These are phyloP conservation scores for Neurospora sp. DNA, from an alignment of 495 filamentous ascomycete genomes.

Conservation along the genomic window DNA sequence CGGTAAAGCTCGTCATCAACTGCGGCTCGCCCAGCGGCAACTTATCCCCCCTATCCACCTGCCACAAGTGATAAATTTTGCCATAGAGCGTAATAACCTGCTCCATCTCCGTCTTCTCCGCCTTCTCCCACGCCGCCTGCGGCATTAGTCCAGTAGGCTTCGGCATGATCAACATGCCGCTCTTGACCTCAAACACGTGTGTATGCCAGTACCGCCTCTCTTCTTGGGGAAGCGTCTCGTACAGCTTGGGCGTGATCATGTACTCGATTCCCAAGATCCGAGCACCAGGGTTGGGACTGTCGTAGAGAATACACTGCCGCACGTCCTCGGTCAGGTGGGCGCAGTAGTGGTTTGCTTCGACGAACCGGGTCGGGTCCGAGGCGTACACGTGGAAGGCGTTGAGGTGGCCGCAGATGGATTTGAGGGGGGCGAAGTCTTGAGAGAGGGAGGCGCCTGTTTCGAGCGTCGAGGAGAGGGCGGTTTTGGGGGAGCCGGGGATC, in stretches of 20 bases:
- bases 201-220: slow-evolving; percentile 73
- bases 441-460: slow-evolving; percentile 50
- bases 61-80: slow-evolving; percentile 90
- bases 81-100: slow-evolving; percentile 63
- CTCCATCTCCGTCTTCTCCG: slow-evolving; percentile 74
- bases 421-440: slow-evolving; percentile 60
- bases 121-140: slow-evolving; percentile 57
- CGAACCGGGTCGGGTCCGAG: slow-evolving; percentile 50
- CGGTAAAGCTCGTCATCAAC: slow-evolving; percentile 68
- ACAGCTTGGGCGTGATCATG: slow-evolving; percentile 72
- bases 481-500: slow-evolving; percentile 40
- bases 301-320: slow-evolving; percentile 83
- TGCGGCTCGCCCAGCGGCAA: slow-evolving; percentile 65
- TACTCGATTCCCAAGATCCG: slow-evolving; percentile 83
- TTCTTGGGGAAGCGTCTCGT: slow-evolving; percentile 47
- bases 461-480: slow-evolving; percentile 48
- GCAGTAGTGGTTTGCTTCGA: slow-evolving; percentile 85
- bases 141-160: slow-evolving; percentile 40
- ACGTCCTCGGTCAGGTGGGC: slow-evolving; percentile 59
- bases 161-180: slow-evolving; percentile 80
- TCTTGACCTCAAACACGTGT: slow-evolving; percentile 82
- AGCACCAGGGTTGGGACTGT: slow-evolving; percentile 52
- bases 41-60: slow-evolving; percentile 68
- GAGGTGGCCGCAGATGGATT: slow-evolving; percentile 71
- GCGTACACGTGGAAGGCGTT: slow-evolving; percentile 82